Conservation (phyloP, 495 filamentous ascomycete genomes). For the Lophiotrema nucula region DNA sequence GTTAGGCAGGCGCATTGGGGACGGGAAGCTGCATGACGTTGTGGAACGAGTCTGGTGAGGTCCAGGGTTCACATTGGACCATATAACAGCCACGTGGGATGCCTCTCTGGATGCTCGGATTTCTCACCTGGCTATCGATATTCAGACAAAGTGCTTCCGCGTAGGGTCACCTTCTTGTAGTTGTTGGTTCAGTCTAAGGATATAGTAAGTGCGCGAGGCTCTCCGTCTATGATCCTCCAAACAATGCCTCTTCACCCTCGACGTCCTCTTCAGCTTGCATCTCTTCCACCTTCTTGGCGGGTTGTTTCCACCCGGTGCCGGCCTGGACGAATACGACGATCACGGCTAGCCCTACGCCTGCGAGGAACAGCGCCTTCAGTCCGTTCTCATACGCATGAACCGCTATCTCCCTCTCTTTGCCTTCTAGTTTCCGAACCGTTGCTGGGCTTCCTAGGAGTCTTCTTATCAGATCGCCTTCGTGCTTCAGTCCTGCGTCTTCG, state of each 20-base stretch:
- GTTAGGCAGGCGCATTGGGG: no score
- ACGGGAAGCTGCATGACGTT: no score
- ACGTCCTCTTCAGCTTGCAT: slow-evolving; percentile 10
- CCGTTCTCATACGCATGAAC: slow-evolving; percentile 61
- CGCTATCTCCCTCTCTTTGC: slow-evolving; percentile 59
- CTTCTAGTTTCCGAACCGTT: slow-evolving; percentile 52
- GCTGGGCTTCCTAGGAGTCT: slow-evolving; percentile 68
- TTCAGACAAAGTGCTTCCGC: no score
- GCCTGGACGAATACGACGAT: slow-evolving; percentile 61
- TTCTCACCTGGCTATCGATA: no score
- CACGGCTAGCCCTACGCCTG: slow-evolving; percentile 54
- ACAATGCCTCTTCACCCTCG: slow-evolving; percentile 13
- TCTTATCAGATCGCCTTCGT: slow-evolving; percentile 55
- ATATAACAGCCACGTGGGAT: no score
- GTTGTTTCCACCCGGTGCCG: slow-evolving; percentile 61
- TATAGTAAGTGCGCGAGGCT: no score
- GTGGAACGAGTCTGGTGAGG: no score
- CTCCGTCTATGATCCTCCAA: slow-evolving; percentile 15
- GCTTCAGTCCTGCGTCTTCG: slow-evolving; percentile 47
- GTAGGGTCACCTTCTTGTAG: no score
- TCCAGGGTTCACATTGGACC: no score
- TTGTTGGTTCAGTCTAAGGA: no score
- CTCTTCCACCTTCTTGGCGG: neutral
- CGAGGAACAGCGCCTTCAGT: slow-evolving; percentile 57
- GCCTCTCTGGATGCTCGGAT: no score